Evolutionary conservation across 345 rosid species (phyloP), one percentile per base, ranked within the genome.

Genomic region (Pugionium cornutum): DNA sequence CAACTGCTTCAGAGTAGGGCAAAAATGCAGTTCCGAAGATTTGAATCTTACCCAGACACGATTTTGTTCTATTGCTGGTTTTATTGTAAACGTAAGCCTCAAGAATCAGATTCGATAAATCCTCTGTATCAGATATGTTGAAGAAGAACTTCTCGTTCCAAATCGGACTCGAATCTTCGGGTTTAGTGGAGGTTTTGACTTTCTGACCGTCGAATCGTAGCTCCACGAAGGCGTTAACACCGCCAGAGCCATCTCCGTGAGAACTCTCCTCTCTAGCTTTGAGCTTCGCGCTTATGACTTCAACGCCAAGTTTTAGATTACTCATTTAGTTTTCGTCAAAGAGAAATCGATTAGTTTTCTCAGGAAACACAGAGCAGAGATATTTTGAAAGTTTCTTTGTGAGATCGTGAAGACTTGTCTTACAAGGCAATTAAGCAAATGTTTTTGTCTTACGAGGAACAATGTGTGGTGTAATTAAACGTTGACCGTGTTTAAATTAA

Each of bases 131-230:
- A 4, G 96, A 83, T 55, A 92, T 73, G 64, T 87, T 86, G 89
- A 92, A 89, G 75, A 75, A 86, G 81, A 92, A 89, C 52, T 58
- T 83, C 62, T 92, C 97, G 58, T 83, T 83, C 97, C 97, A 92
- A 6, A 83, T 82, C 4, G 98, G 98, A 68, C 59, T 83, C 4
- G 80, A 83, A 72, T 87, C 97, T 32, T 78, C 86, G 27, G 78
- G 76, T 77, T 89, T 92, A 6, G 58, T 77, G 4, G 89, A 58
- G 44, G 97, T 86, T 58, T 83, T 91, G 62, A 82, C 78, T 64
- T 50, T 86, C 77, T 92, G 96, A 26, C 71, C 80, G 41, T 92
- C 97, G 55, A 92, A 92, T 65, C 83, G 84, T 35, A 92, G 83
- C 81, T 92, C 97, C 40, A 87, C 98, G 53, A 69, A 86, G 53